phyloP scores from a whole-genome alignment of 495 filamentous ascomycete species.

The Penicillium bialowiezense region DNA sequence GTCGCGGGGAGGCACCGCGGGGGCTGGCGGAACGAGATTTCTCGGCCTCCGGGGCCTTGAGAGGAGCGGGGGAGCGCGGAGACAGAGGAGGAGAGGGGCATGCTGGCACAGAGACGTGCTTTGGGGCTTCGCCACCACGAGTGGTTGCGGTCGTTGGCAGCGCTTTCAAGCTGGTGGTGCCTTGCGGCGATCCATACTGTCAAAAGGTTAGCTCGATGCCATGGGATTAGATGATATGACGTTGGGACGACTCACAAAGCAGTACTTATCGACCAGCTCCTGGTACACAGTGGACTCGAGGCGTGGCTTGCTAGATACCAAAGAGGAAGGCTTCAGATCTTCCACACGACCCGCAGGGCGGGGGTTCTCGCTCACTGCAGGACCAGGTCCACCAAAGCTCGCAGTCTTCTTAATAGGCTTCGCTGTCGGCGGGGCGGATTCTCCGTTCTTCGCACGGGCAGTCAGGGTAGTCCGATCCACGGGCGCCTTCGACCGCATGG shows the following conservation, averaged over 20 bases:
- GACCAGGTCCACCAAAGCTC: slow-evolving; percentile 11
- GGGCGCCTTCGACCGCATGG: slow-evolving; percentile 62
- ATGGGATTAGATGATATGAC: slow-evolving; percentile 3
- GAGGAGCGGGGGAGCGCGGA: slow-evolving; percentile 24
- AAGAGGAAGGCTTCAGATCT: slow-evolving; percentile 43
- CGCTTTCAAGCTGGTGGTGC: slow-evolving; percentile 7
- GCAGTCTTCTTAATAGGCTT: slow-evolving; percentile 12
- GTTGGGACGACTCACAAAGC: slow-evolving; percentile 77
- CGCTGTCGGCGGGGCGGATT: slow-evolving; percentile 4
- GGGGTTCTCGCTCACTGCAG: slow-evolving; percentile 19
- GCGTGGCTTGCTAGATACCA: slow-evolving; percentile 60
- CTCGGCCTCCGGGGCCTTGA: slow-evolving; percentile 11
- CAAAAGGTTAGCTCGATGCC: slow-evolving; percentile 12
- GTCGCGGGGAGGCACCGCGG: slow-evolving; percentile 25
- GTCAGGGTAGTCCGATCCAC: slow-evolving; percentile 48
- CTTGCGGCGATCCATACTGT: slow-evolving; percentile 48
- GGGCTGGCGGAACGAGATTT: slow-evolving; percentile 17
- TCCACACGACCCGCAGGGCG: slow-evolving; percentile 14
- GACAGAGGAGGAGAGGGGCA: slow-evolving; percentile 23
- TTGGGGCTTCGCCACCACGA: slow-evolving; percentile 11
- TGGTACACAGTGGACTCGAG: slow-evolving; percentile 84
- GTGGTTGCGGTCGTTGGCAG: slow-evolving; percentile 15
- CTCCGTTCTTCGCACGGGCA: slow-evolving; percentile 35
- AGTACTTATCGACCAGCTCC: slow-evolving; percentile 95
- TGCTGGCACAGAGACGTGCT: slow-evolving; percentile 10